Base-by-base conservation (phyloP, 2,329 filamentous ascomycete species). In the Beauveria caledonica region DNA sequence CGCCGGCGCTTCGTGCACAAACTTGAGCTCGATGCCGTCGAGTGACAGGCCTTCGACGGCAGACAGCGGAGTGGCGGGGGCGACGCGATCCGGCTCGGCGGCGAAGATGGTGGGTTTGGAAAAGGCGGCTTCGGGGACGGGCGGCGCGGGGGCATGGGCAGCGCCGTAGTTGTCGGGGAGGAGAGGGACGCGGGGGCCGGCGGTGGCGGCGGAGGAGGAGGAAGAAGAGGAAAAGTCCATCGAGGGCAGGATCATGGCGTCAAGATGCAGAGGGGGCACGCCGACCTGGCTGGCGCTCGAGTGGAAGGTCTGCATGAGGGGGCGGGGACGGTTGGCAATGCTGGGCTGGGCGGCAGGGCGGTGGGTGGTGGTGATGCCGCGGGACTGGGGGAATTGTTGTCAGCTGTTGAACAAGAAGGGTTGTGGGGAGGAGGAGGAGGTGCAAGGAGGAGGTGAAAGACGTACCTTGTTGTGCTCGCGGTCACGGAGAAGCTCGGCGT, bases 241-340 rank as follows among this genome's bases (percentile, higher is more conserved):
- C 61, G 74, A 70, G 27, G 84, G 84, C 60, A 87, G 76, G 62
- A 83, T 71, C 63, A 79, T 74, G 68, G 74, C 77, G 72, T 86
- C 81, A 62, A 85, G 77, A 62, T 78, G 73, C 50, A 68, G 68
- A 46, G 69, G 65, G 29, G 74, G 68, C 11, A 71, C 66, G 15
- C 76, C 70, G n/a, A 77, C 74, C 60, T 77, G 76, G 17, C 79
- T 70, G 7, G 78, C 71, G 19, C 79, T 77, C 23, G 78, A 77
- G 66, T 76, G 75, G 75, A 86, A 86, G 68, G 80, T 82, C 74
- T 87, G 84, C 84, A 87, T 86, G 60, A 86, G 73, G 45, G 83
- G 84, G 67, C 80, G 74, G 62, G 73, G 73, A 64, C 77, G 77
- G 68, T 73, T 71, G 69, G 73, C 65, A 66, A 77, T 70, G 62